These are phyloP conservation scores for Trichoderma sp. DNA, from an alignment of 2,329 filamentous ascomycete genomes.

Conservation along the genomic window DNA sequence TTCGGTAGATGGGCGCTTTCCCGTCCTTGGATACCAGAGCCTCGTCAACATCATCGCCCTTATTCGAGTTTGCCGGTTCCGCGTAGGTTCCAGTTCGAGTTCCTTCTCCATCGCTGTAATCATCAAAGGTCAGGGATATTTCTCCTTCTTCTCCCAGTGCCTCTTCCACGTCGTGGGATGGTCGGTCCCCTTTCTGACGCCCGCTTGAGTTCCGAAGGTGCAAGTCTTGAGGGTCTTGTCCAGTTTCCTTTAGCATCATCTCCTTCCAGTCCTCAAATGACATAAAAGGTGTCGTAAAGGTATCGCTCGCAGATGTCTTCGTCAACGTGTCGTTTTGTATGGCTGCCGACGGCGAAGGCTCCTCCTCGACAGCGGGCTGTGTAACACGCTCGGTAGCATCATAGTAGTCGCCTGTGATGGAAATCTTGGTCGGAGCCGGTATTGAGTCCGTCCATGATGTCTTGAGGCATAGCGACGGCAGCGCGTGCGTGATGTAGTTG, in stretches of 20 bases:
- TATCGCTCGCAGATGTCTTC: slow-evolving; percentile 16
- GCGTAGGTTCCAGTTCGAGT: neutral
- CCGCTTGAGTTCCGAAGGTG: slow-evolving; percentile 58
- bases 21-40: slow-evolving; percentile 47
- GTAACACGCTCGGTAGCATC: neutral
- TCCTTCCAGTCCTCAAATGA: slow-evolving; percentile 99
- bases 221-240: slow-evolving; percentile 68
- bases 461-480: slow-evolving; percentile 72
- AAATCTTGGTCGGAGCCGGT: slow-evolving; percentile 16
- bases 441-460: slow-evolving; percentile 51
- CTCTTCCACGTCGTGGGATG: slow-evolving; percentile 62
- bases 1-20: slow-evolving; percentile 59
- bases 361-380: neutral
- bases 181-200: slow-evolving; percentile 44
- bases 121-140: slow-evolving; percentile 61
- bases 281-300: slow-evolving; percentile 60
- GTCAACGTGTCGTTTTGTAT: neutral
- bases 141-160: slow-evolving; percentile 84
- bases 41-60: slow-evolving; percentile 32
- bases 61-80: neutral
- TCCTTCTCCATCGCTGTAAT: slow-evolving; percentile 27
- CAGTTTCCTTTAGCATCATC: slow-evolving; percentile 81
- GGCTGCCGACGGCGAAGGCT: neutral
- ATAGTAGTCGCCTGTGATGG: neutral
- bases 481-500: slow-evolving; percentile 77